A percentile compares a stretch with the other conserved stretches of the same genome.
Evolutionary conservation across 148 eudicot genomes (phyloP).

Genomic region (Vaccinium corymbosum): DNA sequence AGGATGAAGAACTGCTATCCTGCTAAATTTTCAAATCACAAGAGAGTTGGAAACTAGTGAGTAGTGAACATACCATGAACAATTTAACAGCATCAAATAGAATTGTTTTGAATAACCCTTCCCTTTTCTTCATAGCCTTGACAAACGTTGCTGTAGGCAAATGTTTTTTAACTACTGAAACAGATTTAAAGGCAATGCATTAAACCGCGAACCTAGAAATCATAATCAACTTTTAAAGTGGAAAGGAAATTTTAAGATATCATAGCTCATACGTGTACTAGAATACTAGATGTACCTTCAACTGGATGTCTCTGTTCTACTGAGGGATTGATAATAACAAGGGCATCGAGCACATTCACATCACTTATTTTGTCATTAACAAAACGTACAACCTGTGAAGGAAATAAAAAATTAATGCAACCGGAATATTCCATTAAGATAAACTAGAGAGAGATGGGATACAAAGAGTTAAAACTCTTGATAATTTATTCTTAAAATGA

Average conservation of each 20-base stretch:
- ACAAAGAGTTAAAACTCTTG: too few relatives aligned
- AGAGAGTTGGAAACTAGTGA: slow-evolving; percentile 2
- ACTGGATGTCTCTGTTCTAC: slow-evolving; percentile 25
- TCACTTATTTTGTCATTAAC: slow-evolving; percentile 40
- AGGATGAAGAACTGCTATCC: not conserved
- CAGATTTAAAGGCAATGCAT: slow-evolving; percentile 15
- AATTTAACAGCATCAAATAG: slow-evolving; percentile 38
- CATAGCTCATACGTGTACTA: slow-evolving; percentile 20
- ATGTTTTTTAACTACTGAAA: slow-evolving; percentile 33
- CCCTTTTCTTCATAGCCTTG: slow-evolving; percentile 65
- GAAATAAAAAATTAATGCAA: not conserved
- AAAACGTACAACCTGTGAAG: slow-evolving; percentile 58
- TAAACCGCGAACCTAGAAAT: not conserved
- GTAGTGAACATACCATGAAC: slow-evolving; percentile 42
- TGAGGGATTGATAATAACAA: slow-evolving; percentile 37
- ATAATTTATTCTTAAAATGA: too few relatives aligned
- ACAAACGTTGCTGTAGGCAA: slow-evolving; percentile 34
- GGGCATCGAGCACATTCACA: slow-evolving; percentile 28
- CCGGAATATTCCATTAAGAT: too few relatives aligned
- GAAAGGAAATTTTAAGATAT: not conserved
- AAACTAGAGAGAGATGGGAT: too few relatives aligned
- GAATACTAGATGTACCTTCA: slow-evolving; percentile 10
- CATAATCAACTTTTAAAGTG: slow-evolving; percentile 2
- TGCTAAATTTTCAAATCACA: not conserved
- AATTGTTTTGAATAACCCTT: slow-evolving; percentile 44